Evolutionary conservation across 2,329 filamentous ascomycete species (phyloP), one percentile per base, ranked within the genome.

Genomic region (Meredithiella fracta): DNA sequence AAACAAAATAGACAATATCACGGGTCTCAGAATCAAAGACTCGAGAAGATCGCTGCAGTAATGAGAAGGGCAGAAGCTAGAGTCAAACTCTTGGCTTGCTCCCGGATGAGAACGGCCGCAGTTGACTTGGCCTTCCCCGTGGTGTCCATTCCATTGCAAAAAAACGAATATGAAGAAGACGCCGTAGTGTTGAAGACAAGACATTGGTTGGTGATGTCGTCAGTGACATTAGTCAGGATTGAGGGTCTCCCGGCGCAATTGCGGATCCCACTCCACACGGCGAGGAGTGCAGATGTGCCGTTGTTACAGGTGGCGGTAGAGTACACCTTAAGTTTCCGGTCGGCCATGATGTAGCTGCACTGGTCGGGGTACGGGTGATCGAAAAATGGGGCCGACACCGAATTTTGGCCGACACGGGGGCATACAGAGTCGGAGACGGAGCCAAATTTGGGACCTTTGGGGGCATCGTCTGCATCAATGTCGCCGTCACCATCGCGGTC

Each of bases 201-300:
- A n/a, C 59, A 60, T 11, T 52, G 53, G 15, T 51, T n/a, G 1
- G 47, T 47, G 58, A 63, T 62, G 6, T 65, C 60, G 1, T 60
- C 54, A 7, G 62, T 62, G 2, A 63, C 60, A 15, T 79, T 79
- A 22, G 78, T 76, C 57, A 89, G 73, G 26, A 88, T 78, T 0
- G 84, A 87, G 0, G 82, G 81, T 60, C 83, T 73, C 67, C 79
- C 86, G 70, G 86, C 87, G 66, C 85, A 85, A 4, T 77, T 70
- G 52, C 80, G 68, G 64, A 72, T 75, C 63, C 82, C 73, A 3
- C 83, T 82, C 44, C 64, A 64, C n/a, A 63, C 56, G 23, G 62
- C 58, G 4, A 66, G 49, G 44, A 58, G 60, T 1, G 62, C 64
- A 1, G 63, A 63, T 22, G 60, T 62, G 3, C n/a, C 53, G 17